Evolutionary conservation across 1,284 basidiomycete genomes (phyloP).

Genomic region (Ustilago loliicola): DNA sequence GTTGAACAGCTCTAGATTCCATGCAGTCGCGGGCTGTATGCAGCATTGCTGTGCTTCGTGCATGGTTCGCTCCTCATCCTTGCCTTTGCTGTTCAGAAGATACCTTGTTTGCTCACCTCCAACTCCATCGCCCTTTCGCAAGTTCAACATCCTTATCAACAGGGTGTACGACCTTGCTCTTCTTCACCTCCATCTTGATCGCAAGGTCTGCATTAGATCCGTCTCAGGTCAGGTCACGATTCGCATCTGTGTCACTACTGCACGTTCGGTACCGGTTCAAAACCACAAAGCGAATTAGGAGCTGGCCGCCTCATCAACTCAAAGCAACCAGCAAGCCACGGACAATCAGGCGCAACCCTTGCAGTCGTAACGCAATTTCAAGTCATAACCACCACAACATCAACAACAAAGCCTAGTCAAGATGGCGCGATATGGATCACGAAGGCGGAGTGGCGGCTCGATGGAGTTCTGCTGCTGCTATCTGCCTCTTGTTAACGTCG

Average conservation of each 20-base stretch:
- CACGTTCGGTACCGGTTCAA: neutral
- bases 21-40: neutral
- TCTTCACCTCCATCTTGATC: neutral
- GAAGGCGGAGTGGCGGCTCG: slow-evolving; percentile 33
- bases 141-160: neutral
- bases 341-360: neutral
- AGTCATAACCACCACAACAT: neutral
- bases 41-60: slow-evolving; percentile 1
- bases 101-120: neutral
- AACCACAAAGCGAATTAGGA: too few species aligned
- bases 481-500: slow-evolving; percentile 66
- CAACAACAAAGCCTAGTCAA: neutral
- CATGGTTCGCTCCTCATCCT: neutral
- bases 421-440: slow-evolving; percentile 23
- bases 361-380: neutral
- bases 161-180: neutral
- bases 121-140: neutral
- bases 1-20: neutral
- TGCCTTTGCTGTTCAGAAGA: neutral
- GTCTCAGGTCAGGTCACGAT: too few species aligned
- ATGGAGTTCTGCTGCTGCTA: slow-evolving; percentile 68
- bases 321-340: neutral
- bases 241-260: neutral
- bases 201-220: neutral
- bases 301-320: neutral